Conservation (phyloP, 2,329 filamentous ascomycete genomes). For the Aspergillus ochraceus region DNA sequence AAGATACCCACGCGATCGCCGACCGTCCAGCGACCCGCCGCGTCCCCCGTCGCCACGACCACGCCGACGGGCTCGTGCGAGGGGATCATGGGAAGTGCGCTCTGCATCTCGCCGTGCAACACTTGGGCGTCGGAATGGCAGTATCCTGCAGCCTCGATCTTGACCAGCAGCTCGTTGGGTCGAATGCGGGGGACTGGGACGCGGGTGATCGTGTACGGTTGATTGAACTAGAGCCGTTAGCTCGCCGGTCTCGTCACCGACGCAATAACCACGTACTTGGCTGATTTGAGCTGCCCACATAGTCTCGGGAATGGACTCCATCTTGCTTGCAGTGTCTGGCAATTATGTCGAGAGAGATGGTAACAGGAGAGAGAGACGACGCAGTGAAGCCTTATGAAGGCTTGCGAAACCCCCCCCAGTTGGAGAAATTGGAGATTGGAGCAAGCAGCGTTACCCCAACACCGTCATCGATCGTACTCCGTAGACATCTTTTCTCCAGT, state of each 20-base stretch:
- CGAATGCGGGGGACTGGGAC: background rate
- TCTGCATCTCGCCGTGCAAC: slow-evolving; percentile 8
- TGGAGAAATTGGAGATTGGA: background rate
- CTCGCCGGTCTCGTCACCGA: background rate
- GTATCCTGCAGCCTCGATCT: slow-evolving; percentile 11
- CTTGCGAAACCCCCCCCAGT: background rate
- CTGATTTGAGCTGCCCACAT: background rate
- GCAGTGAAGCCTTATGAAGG: background rate
- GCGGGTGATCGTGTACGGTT: slow-evolving; percentile 1
- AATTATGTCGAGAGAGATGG: background rate
- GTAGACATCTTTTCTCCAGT: background rate
- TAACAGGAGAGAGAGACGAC: background rate
- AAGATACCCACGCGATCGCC: slow-evolving; percentile 11
- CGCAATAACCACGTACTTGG: background rate
- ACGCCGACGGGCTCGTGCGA: slow-evolving; percentile 14
- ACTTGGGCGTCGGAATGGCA: slow-evolving; percentile 17
- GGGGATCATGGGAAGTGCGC: slow-evolving; percentile 5
- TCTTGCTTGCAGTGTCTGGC: background rate
- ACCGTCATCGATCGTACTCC: background rate
- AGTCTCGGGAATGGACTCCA: background rate
- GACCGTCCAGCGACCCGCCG: slow-evolving; percentile 4
- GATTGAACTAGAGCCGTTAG: slow-evolving; percentile 1
- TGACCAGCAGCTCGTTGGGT: slow-evolving; percentile 12
- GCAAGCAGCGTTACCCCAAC: background rate
- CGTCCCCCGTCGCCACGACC: background rate